Conservation (phyloP, 2,329 filamentous ascomycete genomes). For the Colletotrichum sp. region DNA sequence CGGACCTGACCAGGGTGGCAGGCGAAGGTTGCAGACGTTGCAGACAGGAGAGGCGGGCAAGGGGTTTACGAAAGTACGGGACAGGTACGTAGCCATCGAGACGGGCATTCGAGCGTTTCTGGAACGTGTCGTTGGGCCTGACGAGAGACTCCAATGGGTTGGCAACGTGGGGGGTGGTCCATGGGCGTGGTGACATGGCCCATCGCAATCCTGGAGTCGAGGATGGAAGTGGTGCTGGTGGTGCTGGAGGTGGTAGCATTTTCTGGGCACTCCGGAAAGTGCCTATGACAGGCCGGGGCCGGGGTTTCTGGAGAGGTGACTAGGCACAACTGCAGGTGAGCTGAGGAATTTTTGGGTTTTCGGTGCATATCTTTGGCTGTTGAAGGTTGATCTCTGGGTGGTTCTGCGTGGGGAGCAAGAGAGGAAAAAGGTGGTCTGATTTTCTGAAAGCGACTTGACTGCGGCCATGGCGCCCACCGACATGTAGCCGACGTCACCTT, state of each 20-base stretch:
- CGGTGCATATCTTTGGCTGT: neutral
- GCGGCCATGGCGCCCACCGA: neutral
- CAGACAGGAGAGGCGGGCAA: neutral
- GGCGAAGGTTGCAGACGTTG: neutral
- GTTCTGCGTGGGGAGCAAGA: constrained; percentile 1
- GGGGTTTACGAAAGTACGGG: neutral
- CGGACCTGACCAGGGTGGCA: neutral
- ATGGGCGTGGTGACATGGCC: neutral
- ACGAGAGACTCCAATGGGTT: neutral
- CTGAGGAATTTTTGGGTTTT: constrained; percentile 14
- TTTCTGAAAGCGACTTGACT: constrained; percentile 7
- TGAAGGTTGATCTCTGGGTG: neutral
- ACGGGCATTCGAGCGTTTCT: neutral
- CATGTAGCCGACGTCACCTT: constrained; percentile 13
- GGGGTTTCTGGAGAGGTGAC: neutral
- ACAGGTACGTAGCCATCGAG: neutral
- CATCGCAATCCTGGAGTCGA: neutral
- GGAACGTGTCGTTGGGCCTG: neutral
- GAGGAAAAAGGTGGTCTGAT: constrained; percentile 19
- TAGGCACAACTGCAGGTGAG: constrained; percentile 1
- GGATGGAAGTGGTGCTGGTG: neutral
- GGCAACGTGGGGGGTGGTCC: constrained; percentile 10
- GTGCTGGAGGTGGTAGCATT: neutral
- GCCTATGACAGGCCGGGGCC: neutral
- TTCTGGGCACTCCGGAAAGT: neutral